Conservation (phyloP, 2,329 filamentous ascomycete genomes). For the Teratosphaeria destructans region DNA sequence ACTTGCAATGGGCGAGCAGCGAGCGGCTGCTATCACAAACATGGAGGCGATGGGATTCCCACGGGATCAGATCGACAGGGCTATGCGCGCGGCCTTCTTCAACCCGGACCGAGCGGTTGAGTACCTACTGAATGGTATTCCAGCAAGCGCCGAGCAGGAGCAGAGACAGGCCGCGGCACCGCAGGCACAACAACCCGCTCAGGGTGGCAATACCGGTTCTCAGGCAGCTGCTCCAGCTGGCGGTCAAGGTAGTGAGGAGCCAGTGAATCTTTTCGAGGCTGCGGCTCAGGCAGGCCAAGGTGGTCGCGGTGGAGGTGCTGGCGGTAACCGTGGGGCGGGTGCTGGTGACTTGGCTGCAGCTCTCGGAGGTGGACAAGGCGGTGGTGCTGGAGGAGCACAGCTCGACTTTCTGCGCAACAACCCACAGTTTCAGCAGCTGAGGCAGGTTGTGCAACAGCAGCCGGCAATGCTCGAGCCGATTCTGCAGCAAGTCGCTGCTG, state of each 20-base stretch:
- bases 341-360: conserved; percentile 28
- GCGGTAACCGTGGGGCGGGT: conserved; percentile 33
- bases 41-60: conserved; percentile 98
- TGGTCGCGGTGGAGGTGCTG: conserved; percentile 26
- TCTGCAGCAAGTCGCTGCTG: conserved; percentile 85
- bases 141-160: conserved; percentile 68
- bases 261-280: conserved; percentile 84
- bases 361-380: conserved; percentile 29
- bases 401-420: conserved; percentile 92
- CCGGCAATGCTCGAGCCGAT: conserved; percentile 98
- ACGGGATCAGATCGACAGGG: conserved; percentile 75
- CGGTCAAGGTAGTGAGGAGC: conserved; percentile 45
- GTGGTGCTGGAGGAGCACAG: conserved; percentile 48
- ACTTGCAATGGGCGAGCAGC: conserved; percentile 76
- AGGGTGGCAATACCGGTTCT: conserved; percentile 29
- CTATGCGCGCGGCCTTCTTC: conserved; percentile 92
- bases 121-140: conserved; percentile 87
- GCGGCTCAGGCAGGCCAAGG: conserved; percentile 54
- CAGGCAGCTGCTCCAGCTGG: conserved; percentile 12
- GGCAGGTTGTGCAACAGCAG: conserved; percentile 93
- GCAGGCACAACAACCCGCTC: conserved; percentile 27
- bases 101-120: conserved; percentile 97
- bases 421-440: conserved; percentile 93
- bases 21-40: conserved; percentile 70
- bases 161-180: conserved; percentile 43